Evolutionary conservation across 192 early-diverging fungal species (phyloP).

Genomic region (Gigaspora rosea): DNA sequence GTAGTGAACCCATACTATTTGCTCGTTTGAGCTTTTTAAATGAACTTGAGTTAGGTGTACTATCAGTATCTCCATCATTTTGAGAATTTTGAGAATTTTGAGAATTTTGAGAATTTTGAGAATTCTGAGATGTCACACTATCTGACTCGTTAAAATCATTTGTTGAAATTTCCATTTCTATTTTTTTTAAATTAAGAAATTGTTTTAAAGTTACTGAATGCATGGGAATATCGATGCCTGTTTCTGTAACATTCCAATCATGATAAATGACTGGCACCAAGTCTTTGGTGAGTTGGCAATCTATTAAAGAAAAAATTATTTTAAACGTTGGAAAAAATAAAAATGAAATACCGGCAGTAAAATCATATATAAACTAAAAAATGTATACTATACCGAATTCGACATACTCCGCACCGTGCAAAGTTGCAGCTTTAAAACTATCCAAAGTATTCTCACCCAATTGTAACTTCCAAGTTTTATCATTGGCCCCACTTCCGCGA

Average conservation of each 20-base stretch:
- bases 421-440: conserved; percentile 82
- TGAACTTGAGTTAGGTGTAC: no score
- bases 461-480: conserved; percentile 59
- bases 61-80: no score
- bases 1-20: conserved; percentile 44
- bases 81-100: no score
- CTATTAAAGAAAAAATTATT: conserved; percentile 38
- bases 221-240: conserved; percentile 69
- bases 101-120: no score
- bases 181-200: conserved; percentile 50
- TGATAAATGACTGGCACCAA: conserved; percentile 87
- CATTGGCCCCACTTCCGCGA: conserved; percentile 62
- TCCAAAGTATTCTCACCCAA: conserved; percentile 91
- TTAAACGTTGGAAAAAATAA: not conserved
- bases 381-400: conserved; percentile 72
- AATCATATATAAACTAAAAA: not conserved
- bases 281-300: conserved; percentile 93
- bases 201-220: conserved; percentile 69
- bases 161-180: not conserved
- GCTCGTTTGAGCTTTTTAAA: conserved; percentile 42
- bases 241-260: conserved; percentile 84
- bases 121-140: not conserved
- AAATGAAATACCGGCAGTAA: not conserved
- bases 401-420: conserved; percentile 81
- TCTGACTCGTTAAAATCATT: not conserved